Base-by-base conservation (phyloP, 1,284 basidiomycete species). In the Cerioporus squamosus region DNA sequence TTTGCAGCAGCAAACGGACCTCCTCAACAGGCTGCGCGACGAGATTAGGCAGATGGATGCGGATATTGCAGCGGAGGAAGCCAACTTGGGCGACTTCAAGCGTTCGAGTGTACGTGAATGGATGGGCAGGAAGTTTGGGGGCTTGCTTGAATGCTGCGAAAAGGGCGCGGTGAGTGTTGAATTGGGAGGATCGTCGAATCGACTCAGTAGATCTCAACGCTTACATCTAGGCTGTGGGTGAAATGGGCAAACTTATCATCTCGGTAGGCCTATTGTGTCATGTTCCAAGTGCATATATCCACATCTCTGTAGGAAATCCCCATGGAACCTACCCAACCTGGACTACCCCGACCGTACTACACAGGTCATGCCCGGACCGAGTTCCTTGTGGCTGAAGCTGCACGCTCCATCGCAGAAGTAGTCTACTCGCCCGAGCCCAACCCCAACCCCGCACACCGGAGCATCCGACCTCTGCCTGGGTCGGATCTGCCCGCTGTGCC, bases 51-150 rank as follows among this genome's bases (percentile, higher is more conserved):
- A 75, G 20, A 79, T 97, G 72, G 94, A 97, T 70, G 82, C 86
- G 9, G 91, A 96, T 31, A 95, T 98, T 59, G 78, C 94, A 77
- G 81, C 81, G 2, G 93, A 95, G 64, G 95, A 97, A 70, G 87
- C 94, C 0, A 82, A 83, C 36, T 70, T 97, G 8, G 86, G 91
- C 2, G 95, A 97, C 72, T 94, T 90, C 71, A 98, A 97, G 77
- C 84, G 95, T 23, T 73, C 79, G 2, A 83, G 82, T 20, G 79
- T 86, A 4, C 86, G 84, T 63, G 81, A 85, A 55, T 93, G 90
- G 73, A 85, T 97, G 80, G 85, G 86, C 1, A 78, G 93, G 69
- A 97, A 97, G 77, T 95, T 95, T 69, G 94, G 93, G 29, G 94
- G 93, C 1, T 74, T 97, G 44, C 76, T 90, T 58, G 95, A 97